Conservation (phyloP, 2,329 filamentous ascomycete genomes). For the Hypocrella siamensis region DNA sequence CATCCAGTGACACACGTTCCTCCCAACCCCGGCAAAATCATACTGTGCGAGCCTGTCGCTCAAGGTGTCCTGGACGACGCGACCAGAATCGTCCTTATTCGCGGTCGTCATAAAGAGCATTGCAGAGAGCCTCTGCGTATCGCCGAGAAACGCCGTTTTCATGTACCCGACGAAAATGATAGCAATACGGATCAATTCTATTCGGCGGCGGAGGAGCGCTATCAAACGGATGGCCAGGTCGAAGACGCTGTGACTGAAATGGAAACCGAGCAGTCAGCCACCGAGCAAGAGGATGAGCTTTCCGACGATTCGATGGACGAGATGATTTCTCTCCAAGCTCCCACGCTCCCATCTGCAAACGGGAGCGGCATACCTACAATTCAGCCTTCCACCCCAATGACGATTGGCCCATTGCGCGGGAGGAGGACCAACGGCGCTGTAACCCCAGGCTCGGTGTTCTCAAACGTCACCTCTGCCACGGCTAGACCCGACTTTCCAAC, state of each 20-base stretch:
- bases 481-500: constrained; percentile 55
- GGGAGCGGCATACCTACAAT: constrained; percentile 68
- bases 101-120: constrained; percentile 41
- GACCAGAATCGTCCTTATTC: constrained; percentile 73
- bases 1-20: constrained; percentile 79
- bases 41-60: constrained; percentile 85
- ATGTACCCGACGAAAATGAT: constrained; percentile 52
- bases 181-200: constrained; percentile 84
- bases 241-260: constrained; percentile 48
- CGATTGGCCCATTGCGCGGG: constrained; percentile 42
- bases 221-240: constrained; percentile 39
- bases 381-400: constrained; percentile 68
- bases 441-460: constrained; percentile 80
- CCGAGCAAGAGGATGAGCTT: constrained; percentile 54
- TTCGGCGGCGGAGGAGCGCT: constrained; percentile 73
- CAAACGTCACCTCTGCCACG: constrained; percentile 73
- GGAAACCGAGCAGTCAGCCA: constrained; percentile 44
- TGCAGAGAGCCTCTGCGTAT: constrained; percentile 30
- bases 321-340: constrained; percentile 77
- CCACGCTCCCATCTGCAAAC: constrained; percentile 59
- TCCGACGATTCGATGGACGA: constrained; percentile 89
- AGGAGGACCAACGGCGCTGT: constrained; percentile 53
- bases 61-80: constrained; percentile 65
- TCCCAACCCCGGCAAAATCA: constrained; percentile 71
- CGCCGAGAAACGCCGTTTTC: constrained; percentile 24